phyloP scores from a whole-genome alignment of 2,329 filamentous ascomycete species.

The Colletotrichum liriopes region DNA sequence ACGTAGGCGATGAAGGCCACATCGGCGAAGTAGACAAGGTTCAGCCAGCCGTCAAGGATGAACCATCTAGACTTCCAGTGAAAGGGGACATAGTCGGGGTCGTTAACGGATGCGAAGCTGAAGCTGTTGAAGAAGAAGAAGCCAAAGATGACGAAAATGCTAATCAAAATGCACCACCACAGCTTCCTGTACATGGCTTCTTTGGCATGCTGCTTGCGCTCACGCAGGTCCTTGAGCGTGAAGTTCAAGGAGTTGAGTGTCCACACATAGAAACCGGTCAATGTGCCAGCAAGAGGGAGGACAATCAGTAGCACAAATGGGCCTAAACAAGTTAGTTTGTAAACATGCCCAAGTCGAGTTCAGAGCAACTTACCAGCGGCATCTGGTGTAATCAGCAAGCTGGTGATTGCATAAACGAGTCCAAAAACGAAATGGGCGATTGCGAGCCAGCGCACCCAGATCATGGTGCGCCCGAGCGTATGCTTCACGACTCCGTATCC shows the following conservation, averaged over 20 bases:
- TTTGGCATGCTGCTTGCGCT: constrained; percentile 94
- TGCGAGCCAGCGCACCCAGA: constrained; percentile 91
- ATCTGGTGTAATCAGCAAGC: constrained; percentile 90
- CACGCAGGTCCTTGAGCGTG: constrained; percentile 95
- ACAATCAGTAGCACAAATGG: constrained; percentile 94
- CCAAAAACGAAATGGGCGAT: constrained; percentile 96
- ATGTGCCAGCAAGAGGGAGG: constrained; percentile 88
- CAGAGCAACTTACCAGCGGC: constrained; percentile 72
- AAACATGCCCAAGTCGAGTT: background rate
- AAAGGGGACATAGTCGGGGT: constrained; percentile 92
- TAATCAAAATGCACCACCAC: constrained; percentile 96
- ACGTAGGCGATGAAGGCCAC: constrained; percentile 95
- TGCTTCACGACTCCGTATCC: constrained; percentile 98
- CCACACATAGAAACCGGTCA: constrained; percentile 99
- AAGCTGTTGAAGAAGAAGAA: constrained; percentile 99
- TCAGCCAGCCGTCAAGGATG: constrained; percentile 96
- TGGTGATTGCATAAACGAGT: constrained; percentile 92
- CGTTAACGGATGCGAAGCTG: constrained; percentile 87
- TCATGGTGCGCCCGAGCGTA: constrained; percentile 92
- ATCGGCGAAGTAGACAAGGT: constrained; percentile 95
- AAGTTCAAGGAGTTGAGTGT: constrained; percentile 94
- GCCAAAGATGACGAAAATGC: constrained; percentile 94
- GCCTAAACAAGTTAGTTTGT: constrained; percentile 61
- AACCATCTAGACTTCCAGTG: constrained; percentile 99
- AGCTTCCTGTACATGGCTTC: constrained; percentile 97